Percentiles rank a stretch among this genome's conserved stretches.
Evolutionary conservation across 176 grass and related monocot genomes (phyloP).

Genomic region (Chloris gayana): DNA sequence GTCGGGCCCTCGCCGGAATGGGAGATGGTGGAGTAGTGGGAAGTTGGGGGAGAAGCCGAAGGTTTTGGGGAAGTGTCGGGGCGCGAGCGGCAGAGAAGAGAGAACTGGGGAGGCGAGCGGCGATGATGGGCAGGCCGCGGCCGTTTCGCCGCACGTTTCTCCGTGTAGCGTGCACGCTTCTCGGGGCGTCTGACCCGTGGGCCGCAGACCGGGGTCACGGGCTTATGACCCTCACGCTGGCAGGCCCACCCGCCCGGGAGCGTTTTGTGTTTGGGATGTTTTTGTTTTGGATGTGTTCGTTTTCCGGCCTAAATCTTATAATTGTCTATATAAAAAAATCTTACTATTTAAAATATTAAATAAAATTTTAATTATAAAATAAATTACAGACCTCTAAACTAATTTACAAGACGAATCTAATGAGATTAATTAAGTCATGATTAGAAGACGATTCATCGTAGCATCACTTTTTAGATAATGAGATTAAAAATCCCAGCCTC

Average conservation of each 20-base stretch:
- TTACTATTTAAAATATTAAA: too few relatives aligned
- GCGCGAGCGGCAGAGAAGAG: conserved; percentile 34
- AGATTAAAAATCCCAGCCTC: too few relatives aligned
- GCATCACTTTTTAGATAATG: too few relatives aligned
- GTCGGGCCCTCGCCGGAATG: conserved; percentile 37
- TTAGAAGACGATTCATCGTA: too few relatives aligned
- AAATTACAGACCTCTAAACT: too few relatives aligned
- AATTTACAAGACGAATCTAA: too few relatives aligned
- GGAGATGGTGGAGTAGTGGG: not conserved
- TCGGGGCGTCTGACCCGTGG: not conserved
- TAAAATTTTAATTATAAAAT: too few relatives aligned
- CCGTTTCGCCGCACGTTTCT: conserved; percentile 28
- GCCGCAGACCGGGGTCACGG: conserved; percentile 21
- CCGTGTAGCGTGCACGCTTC: conserved; percentile 25
- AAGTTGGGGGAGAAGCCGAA: not conserved
- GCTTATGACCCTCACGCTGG: conserved; percentile 1
- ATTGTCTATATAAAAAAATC: too few relatives aligned
- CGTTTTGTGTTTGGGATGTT: not conserved
- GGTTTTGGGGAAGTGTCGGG: conserved; percentile 38
- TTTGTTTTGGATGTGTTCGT: too few relatives aligned
- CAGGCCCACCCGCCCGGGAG: not conserved
- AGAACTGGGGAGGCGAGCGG: not conserved
- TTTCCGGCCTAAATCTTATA: too few relatives aligned
- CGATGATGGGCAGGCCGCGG: not conserved
- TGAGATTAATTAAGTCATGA: too few relatives aligned